Conservation (phyloP, 1,284 basidiomycete species). For the Cryptococcus neoformans region DNA sequence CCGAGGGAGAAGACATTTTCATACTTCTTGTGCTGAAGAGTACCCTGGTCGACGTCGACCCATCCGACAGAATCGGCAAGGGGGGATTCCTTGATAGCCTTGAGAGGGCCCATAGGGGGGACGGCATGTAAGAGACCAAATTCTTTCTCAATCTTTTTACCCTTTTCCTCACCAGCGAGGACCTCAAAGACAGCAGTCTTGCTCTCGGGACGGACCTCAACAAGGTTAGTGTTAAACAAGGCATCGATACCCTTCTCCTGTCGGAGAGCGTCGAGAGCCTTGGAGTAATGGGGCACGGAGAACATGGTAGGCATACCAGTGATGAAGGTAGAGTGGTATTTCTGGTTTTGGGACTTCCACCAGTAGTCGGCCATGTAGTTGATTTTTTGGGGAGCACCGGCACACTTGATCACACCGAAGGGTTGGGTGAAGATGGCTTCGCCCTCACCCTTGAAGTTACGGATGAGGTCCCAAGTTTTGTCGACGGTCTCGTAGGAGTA, state of each 20-base stretch:
- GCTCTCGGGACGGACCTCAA: conserved; percentile 65
- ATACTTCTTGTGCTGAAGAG: conserved; percentile 76
- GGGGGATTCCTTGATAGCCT: conserved; percentile 73
- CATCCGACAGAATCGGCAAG: conserved; percentile 79
- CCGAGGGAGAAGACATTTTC: conserved; percentile 86
- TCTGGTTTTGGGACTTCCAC: conserved; percentile 51
- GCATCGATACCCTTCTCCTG: conserved; percentile 74
- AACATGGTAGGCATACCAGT: conserved; percentile 96
- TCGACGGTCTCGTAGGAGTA: conserved; percentile 87
- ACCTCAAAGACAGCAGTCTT: conserved; percentile 82
- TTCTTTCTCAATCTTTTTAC: conserved; percentile 63
- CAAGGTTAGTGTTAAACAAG: conserved; percentile 79
- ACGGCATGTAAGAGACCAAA: conserved; percentile 85
- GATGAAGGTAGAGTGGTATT: conserved; percentile 73
- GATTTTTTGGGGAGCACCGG: conserved; percentile 90
- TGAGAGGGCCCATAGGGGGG: conserved; percentile 81
- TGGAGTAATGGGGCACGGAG: conserved; percentile 76
- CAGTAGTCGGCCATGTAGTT: conserved; percentile 79
- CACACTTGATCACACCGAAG: conserved; percentile 90
- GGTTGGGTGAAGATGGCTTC: conserved; percentile 93
- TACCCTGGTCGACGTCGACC: conserved; percentile 79
- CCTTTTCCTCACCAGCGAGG: conserved; percentile 55
- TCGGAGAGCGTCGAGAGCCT: conserved; percentile 75
- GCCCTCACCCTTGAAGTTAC: conserved; percentile 67
- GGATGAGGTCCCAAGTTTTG: conserved; percentile 79